Base-by-base conservation (phyloP, 176 grass and related monocot genomes). In the Cenchrus fungigraminus region DNA sequence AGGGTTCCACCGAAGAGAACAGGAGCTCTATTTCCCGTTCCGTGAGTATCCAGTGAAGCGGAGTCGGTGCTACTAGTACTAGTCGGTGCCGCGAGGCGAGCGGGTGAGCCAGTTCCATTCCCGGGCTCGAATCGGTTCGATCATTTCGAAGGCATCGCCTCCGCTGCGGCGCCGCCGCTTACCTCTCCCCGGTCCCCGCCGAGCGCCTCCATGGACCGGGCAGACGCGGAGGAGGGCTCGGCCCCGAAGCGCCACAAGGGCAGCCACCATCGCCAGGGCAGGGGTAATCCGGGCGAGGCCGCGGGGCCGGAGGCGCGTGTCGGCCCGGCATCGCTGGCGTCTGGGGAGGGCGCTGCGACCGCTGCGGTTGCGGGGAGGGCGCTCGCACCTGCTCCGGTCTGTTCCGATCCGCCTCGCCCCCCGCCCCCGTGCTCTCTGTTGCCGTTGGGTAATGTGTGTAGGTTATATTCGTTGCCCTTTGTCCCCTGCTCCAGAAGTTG, bases 361-460 rank as follows among this genome's bases (percentile, higher is more conserved):
- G 37, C 37, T 40, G 61, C 25, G 61, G 61, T 31, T 13, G 61
- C 61, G 61, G 22, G 61, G 22, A 57, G 25, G 14, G 42, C 47
- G 9, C 61, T 64, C 63, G 45, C 67, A n/a, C 17, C 17, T n/a
- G 42, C 37, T 70, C 67, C 67, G 67, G 67, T 70, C 67, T 46
- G 67, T 70, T 70, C 17, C 67, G 40, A 70, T 70, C 58, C 58
- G 58, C 20, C 67, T 17, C 67, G 58, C 20, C 67, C 42, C 67
- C 16, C 67, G 42, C 67, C 42, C 67, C 16, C 67, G 42, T 46
- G 67, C 42, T 46, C 12, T 70, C 25, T 64, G 61, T 64, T 64
- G 61, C 22, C 61, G 61, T 64, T 64, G 61, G 25, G 61, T 64
- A 64, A 64, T 25, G 22, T 31, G 61, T 62, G 49, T 80, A 80